Base-by-base conservation (phyloP, 1,284 basidiomycete species). In the Boletus smithii region DNA sequence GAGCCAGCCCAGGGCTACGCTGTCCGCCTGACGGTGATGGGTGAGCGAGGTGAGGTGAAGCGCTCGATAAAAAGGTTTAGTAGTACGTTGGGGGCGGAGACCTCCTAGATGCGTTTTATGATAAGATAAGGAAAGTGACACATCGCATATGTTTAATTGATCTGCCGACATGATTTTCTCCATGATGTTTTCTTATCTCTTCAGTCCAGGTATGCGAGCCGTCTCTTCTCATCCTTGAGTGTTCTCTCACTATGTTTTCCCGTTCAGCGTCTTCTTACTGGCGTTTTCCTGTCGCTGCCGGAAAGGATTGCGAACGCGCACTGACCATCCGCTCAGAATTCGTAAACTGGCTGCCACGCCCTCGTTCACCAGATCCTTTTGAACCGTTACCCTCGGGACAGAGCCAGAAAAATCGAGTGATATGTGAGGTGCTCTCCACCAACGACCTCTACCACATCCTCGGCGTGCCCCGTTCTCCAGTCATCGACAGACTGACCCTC, bases 1-100 rank as follows among this genome's bases (percentile, higher is more conserved):
- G 67, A 66, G 33, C 55, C 63, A 16, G 65, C 65, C 23, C 51
- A 60, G 59, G 53, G 65, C 53, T 56, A 73, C 47, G 57, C 65
- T 22, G 60, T 91, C 27, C 74, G 76, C 42, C 58, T 94, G 61
- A 95, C 90, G 5, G 76, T 88, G 26, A 95, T 95, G 92, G 92
- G 92, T 13, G 87, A 90, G 62, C 73, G 85, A 30, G 90, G 90
- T 13, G 88, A 92, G 64, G 81, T 92, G 40, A 78, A 71, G 57
- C 69, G 78, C 52, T 72, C 79, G 32, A 75, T 82, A 34, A 69
- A 69, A 49, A 77, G 67, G 60, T 75, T 95, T 22, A 78, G 83
- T 44, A 72, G 68, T 49, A 68, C 55, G 18, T 60, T 92, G 27
- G 74, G 70, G 10, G 77, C 71, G 18, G 58, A 60, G 22, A 49